These are phyloP conservation scores for Serendipita sp. DNA, from an alignment of 1,284 basidiomycete species.

Conservation along the genomic window DNA sequence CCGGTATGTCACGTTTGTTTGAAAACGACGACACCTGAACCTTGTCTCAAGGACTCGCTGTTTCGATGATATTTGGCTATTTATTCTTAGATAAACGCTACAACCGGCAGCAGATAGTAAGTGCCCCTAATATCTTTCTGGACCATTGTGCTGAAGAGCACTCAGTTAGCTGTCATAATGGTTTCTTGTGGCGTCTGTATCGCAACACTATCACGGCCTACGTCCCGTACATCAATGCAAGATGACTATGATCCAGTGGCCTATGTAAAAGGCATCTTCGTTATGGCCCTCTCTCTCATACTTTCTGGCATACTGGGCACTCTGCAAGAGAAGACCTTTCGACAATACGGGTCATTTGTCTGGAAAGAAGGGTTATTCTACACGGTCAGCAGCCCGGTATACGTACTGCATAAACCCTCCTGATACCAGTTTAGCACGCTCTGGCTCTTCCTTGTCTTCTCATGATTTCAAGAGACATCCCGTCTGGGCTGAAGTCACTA, in stretches of 20 bases:
- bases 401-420: background rate
- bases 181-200: slow-evolving; percentile 66
- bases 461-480: slow-evolving; percentile 44
- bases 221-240: slow-evolving; percentile 17
- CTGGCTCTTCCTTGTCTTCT: slow-evolving; percentile 66
- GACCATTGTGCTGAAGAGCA: slow-evolving; percentile 5
- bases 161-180: slow-evolving; percentile 48
- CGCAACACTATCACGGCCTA: slow-evolving; percentile 55
- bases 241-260: slow-evolving; percentile 25
- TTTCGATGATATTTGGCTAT: slow-evolving; percentile 55
- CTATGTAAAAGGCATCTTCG: slow-evolving; percentile 56
- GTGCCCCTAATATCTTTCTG: slow-evolving; percentile 14
- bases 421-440: slow-evolving; percentile 31
- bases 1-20: slow-evolving; percentile 36
- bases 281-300: slow-evolving; percentile 59
- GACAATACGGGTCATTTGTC: slow-evolving; percentile 44
- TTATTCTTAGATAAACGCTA: slow-evolving; percentile 47
- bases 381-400: slow-evolving; percentile 29
- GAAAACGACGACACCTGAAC: background rate
- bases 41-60: slow-evolving; percentile 32
- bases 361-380: slow-evolving; percentile 87
- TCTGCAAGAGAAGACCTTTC: slow-evolving; percentile 71
- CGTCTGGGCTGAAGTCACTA: slow-evolving; percentile 38
- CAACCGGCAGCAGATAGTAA: slow-evolving; percentile 46
- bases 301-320: slow-evolving; percentile 64